phyloP scores from a whole-genome alignment of 495 filamentous ascomycete genomes.

The Lasiosphaeria ovina region DNA sequence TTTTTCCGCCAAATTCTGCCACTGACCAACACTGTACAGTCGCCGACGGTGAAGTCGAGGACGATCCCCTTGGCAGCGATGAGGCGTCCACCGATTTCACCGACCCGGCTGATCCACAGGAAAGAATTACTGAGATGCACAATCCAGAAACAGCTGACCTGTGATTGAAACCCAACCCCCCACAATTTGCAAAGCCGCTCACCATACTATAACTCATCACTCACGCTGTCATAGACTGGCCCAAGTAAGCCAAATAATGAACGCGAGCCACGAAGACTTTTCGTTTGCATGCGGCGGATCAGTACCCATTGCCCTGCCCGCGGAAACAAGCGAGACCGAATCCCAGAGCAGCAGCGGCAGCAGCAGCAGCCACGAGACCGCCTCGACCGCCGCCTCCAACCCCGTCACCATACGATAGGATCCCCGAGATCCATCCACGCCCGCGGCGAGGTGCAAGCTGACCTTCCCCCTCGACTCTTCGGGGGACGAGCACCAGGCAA shows the following conservation, averaged over 20 bases:
- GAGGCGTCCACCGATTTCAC: background rate
- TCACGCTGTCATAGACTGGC: background rate
- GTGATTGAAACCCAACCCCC: background rate
- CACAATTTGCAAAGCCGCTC: too few relatives aligned
- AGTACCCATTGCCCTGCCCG: conserved; percentile 1
- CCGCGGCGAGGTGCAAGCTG: conserved; percentile 7
- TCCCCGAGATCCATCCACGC: background rate
- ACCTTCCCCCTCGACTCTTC: background rate
- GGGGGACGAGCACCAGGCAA: background rate
- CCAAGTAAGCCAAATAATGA: background rate
- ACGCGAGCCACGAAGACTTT: conserved; percentile 1
- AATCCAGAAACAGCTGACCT: background rate
- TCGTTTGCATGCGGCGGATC: conserved; percentile 11
- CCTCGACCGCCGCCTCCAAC: background rate
- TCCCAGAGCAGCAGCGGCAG: background rate
- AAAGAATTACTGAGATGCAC: background rate
- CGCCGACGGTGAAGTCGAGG: background rate
- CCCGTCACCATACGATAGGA: conserved; percentile 9
- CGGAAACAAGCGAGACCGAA: background rate
- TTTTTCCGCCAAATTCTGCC: too few relatives aligned
- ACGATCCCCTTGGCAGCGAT: background rate
- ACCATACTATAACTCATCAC: too few relatives aligned
- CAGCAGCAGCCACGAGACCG: too few relatives aligned
- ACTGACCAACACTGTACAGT: too few relatives aligned
- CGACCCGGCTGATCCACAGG: background rate